Conservation (phyloP, 352 stramenopile species). For the Elongisporangium prolatum region DNA sequence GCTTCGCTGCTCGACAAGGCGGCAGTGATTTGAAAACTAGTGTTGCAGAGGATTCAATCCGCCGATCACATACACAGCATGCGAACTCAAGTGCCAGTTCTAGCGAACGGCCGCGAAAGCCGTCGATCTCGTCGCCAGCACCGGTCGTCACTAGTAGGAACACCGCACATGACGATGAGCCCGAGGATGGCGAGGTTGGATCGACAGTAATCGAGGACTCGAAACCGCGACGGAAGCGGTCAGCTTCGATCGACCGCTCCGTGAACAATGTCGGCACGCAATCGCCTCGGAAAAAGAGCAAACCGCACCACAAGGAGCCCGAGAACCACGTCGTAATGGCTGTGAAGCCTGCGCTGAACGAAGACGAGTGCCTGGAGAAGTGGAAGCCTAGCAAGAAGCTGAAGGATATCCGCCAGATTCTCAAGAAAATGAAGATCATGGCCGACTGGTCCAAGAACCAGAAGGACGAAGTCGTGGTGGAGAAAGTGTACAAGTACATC, state of each 20-base stretch:
- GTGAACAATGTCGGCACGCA: constrained; percentile 13
- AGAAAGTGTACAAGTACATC: constrained; percentile 87
- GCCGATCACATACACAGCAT: constrained; percentile 22
- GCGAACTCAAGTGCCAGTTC: constrained; percentile 15
- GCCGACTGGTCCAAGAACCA: constrained; percentile 74
- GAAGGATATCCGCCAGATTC: constrained; percentile 68
- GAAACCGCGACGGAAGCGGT: constrained; percentile 8
- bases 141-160: constrained; percentile 12
- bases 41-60: constrained; percentile 35
- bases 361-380: constrained; percentile 61
- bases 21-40: constrained; percentile 12
- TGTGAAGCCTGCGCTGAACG: constrained; percentile 25
- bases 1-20: constrained; percentile 42
- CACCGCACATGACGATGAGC: constrained; percentile 21
- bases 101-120: constrained; percentile 25
- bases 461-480: constrained; percentile 77
- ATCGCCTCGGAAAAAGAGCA: constrained; percentile 28
- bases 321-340: constrained; percentile 13
- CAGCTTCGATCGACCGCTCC: constrained; percentile 12
- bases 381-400: constrained; percentile 76
- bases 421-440: constrained; percentile 89
- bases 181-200: constrained; percentile 53
- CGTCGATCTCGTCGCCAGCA: constrained; percentile 20
- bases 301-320: constrained; percentile 32
- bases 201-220: constrained; percentile 4